These are phyloP conservation scores for Kurtzmaniella quercitrusa DNA, from an alignment of 1,139 yeast species.

Conservation along the genomic window DNA sequence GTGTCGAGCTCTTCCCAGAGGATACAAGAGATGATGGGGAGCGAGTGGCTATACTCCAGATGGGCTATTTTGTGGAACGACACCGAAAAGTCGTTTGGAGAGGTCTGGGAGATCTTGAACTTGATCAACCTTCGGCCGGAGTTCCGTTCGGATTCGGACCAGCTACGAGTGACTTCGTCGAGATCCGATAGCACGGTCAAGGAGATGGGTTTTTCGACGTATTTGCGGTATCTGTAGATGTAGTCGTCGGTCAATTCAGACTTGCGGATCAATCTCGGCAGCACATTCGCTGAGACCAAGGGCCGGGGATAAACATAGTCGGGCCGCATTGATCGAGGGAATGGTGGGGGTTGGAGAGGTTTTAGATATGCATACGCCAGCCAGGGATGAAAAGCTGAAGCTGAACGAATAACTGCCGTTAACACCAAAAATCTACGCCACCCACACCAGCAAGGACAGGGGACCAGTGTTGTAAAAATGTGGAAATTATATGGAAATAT, in stretches of 20 bases:
- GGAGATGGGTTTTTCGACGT: conserved; percentile 17
- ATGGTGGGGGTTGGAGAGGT: no score
- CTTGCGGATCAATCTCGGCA: conserved; percentile 9
- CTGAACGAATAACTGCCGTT: no score
- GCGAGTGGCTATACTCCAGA: conserved; percentile 18
- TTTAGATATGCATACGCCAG: no score
- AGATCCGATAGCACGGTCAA: conserved; percentile 15
- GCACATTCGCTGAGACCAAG: not conserved
- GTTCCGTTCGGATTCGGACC: conserved; percentile 23
- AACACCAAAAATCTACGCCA: no score
- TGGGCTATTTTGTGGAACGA: conserved; percentile 22
- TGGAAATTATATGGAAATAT: not conserved
- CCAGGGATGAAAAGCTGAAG: no score
- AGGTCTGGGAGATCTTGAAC: conserved; percentile 23
- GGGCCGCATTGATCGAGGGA: not conserved
- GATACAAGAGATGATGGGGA: conserved; percentile 53
- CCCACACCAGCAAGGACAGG: no score
- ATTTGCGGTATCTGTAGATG: conserved; percentile 13
- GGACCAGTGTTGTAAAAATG: no score
- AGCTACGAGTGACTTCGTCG: conserved; percentile 6
- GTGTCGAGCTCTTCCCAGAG: conserved; percentile 51
- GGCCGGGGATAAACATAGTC: not conserved
- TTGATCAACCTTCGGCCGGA: conserved; percentile 33
- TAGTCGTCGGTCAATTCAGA: conserved; percentile 6
- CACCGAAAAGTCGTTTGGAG: conserved; percentile 20